Base-by-base conservation (phyloP, 192 early-diverging fungal genomes). In the Funneliformis mosseae region DNA sequence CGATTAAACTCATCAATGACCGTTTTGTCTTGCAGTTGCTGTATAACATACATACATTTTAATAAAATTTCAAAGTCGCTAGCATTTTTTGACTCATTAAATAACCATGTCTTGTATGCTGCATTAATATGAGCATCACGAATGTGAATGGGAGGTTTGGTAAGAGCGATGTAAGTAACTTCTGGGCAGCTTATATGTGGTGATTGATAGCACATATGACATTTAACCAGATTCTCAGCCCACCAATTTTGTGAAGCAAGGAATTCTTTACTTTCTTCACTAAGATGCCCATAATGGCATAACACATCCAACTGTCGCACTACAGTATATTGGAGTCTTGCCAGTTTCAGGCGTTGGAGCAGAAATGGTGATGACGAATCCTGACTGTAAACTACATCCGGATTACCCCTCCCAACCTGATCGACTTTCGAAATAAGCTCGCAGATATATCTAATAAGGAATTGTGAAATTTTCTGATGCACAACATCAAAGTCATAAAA, bases 41-140 rank as follows among this genome's bases (percentile, higher is more conserved):
- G 75, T 41, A 64, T 7, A 39, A 77, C 21, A 42, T 63, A 45
- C 10, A 77, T 64, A 82, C 81, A 28, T 85, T 85, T 83, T 69
- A 83, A 38, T 46, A 81, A 33, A 46, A 79, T 4, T 77, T 79
- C 38, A 84, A 86, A 61, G 61, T 86, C 63, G 74, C 67, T 33
- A 10, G 76, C 16, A 72, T 72, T 45, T 8, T 83, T 38, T 72
- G 83, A 12, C 33, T 81, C 46, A 3, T 60, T 42, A 7, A 0
- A 5, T 4, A 55, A 41, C 67, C 21, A 69, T 41, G 0, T 69
- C 5, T 69, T 27, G 27, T 27, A 9, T 21, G 39, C 67, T 3
- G 14, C 8, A n/a, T 69, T 11, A 69, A 69, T 38, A 38, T 28
- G 4, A 6, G 12, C 27, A 0, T 69, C 28, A 41, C 67, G 27